Percentiles rank a stretch among this genome's conserved stretches.
Evolutionary conservation across 176 grass and related monocot genomes (phyloP).

Genomic region (Aegilops longissima): DNA sequence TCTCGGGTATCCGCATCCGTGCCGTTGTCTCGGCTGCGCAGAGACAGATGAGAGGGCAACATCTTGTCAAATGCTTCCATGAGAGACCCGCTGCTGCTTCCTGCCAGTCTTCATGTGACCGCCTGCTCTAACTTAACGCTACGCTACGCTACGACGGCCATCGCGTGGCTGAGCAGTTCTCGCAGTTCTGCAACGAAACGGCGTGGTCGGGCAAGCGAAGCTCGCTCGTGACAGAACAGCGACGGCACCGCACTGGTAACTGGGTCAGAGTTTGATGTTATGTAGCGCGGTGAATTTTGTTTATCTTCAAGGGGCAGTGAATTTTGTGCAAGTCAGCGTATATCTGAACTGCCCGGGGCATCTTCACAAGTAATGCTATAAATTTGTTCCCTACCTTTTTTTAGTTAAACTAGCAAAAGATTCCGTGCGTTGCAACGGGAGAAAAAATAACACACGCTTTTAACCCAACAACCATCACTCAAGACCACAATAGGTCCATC

Average conservation of each 20-base stretch:
- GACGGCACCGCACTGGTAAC: neutral
- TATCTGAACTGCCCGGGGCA: too few relatives aligned
- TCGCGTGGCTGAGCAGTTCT: neutral
- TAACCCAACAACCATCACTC: too few relatives aligned
- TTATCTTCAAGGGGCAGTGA: neutral
- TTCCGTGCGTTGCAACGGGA: too few relatives aligned
- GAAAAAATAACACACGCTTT: too few relatives aligned
- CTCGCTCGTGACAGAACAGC: constrained; percentile 16
- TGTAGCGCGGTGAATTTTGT: neutral
- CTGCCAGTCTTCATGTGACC: constrained; percentile 6
- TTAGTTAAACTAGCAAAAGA: too few relatives aligned
- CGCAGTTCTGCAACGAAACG: neutral
- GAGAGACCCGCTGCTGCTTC: neutral
- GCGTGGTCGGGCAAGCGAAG: neutral
- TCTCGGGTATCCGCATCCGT: too few relatives aligned
- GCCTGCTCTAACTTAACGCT: neutral
- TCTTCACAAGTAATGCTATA: neutral
- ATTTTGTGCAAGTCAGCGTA: neutral
- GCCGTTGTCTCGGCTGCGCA: neutral
- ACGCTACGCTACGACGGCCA: neutral
- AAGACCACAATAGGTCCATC: too few relatives aligned
- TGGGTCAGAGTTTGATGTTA: neutral
- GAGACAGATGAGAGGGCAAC: neutral
- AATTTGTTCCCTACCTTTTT: too few relatives aligned
- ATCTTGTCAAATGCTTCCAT: neutral